Percentiles rank a stretch among this genome's conserved stretches.
Evolutionary conservation across 257 asterid genomes (phyloP).

Genomic region (Mitragyna speciosa): DNA sequence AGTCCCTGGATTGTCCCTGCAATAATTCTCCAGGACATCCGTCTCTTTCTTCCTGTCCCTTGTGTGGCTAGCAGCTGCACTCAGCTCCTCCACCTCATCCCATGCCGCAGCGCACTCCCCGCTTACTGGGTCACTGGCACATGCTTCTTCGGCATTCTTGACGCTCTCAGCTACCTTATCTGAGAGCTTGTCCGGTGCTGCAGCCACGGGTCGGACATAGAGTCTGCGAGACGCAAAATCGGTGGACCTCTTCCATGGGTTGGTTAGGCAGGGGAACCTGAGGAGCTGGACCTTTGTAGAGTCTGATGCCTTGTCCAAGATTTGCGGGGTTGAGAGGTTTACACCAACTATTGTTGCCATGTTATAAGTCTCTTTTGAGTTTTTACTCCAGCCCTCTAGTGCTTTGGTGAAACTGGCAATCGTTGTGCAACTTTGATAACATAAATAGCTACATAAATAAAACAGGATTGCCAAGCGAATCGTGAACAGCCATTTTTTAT

Average conservation of each 20-base stretch:
- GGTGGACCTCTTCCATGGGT: constrained; percentile 51
- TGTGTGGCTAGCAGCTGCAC: constrained; percentile 93
- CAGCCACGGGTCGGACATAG: constrained; percentile 43
- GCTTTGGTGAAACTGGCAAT: background rate
- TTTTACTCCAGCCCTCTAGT: background rate
- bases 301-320: constrained; percentile 35
- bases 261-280: constrained; percentile 28
- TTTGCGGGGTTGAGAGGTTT: constrained; percentile 49
- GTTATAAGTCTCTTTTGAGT: background rate
- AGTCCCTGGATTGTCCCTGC: constrained; percentile 94
- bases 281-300: constrained; percentile 29
- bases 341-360: constrained; percentile 70
- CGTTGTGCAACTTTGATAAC: background rate
- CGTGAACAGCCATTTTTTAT: constrained; percentile 55
- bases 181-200: constrained; percentile 66
- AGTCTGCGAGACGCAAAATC: constrained; percentile 10
- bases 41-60: constrained; percentile 64
- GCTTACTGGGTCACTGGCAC: constrained; percentile 58
- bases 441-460: background rate
- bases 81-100: constrained; percentile 99
- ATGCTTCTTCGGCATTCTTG: constrained; percentile 69
- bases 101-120: constrained; percentile 98
- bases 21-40: constrained; percentile 72
- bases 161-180: constrained; percentile 87
- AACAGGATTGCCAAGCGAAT: constrained; percentile 17